Conservation (phyloP, 805 yeast species). For the Candida chauliodis region DNA sequence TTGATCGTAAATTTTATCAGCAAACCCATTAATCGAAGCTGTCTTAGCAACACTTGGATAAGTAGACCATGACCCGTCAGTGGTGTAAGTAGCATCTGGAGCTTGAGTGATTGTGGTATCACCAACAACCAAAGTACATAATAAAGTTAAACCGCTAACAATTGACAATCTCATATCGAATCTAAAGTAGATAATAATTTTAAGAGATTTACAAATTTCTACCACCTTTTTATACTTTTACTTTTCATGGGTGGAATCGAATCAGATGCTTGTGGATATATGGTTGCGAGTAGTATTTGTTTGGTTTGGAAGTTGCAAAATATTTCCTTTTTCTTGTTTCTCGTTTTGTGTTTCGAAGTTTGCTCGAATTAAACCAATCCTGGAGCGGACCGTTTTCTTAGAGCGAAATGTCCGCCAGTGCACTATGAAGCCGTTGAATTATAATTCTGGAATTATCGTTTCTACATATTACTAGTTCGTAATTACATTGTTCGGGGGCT, state of each 20-base stretch:
- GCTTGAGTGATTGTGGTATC: constrained; percentile 2
- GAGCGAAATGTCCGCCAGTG: constrained; percentile 2
- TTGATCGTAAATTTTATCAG: constrained; percentile 15
- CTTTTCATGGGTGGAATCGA: no score
- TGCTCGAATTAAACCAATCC: not conserved
- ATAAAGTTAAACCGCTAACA: not conserved
- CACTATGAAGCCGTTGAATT: not conserved
- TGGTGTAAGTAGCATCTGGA: not conserved
- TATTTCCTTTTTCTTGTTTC: not conserved
- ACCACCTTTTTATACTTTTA: no score
- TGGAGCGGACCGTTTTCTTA: not conserved
- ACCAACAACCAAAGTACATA: constrained; percentile 1
- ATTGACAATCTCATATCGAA: constrained; percentile 6
- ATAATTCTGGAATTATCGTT: not conserved
- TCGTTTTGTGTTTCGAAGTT: not conserved
- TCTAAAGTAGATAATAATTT: no score
- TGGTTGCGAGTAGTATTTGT: not conserved
- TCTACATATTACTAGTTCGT: not conserved
- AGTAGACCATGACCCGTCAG: constrained; percentile 6
- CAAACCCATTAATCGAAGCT: constrained; percentile 43
- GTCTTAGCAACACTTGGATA: constrained; percentile 43
- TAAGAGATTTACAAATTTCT: no score
- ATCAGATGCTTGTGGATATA: not conserved
- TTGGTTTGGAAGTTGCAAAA: no score
- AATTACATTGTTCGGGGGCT: not conserved